Conservation (phyloP, 441 rosid species). For the Syzygium syzygioides region DNA sequence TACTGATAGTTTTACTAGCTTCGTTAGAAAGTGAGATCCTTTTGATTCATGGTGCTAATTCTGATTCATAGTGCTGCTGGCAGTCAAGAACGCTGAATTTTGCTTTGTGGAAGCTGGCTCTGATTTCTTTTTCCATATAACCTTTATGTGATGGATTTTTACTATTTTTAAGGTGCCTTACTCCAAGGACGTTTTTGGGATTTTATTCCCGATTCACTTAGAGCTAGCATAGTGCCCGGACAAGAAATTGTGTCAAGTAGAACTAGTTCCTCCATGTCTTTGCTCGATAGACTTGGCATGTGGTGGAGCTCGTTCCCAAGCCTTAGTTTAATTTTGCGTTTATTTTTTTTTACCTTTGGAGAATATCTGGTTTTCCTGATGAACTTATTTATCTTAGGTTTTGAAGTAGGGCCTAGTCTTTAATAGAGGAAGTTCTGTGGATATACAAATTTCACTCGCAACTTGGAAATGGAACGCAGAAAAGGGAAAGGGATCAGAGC, state of each 20-base stretch:
- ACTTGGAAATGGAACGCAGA: not conserved
- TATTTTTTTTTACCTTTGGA: not conserved
- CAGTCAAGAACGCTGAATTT: not conserved
- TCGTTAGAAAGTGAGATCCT: not conserved
- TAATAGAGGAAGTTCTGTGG: not conserved
- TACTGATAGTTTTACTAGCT: not conserved
- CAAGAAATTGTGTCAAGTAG: not conserved
- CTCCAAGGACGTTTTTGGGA: not conserved
- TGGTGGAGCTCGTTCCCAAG: not conserved
- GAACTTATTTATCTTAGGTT: not conserved
- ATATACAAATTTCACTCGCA: not conserved
- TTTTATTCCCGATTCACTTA: not conserved
- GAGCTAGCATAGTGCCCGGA: not conserved
- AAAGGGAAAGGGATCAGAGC: not conserved
- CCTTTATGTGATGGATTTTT: not conserved
- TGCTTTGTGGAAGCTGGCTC: not conserved
- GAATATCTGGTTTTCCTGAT: not conserved
- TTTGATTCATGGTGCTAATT: not conserved
- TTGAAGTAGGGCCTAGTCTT: not conserved
- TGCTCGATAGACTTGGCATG: not conserved
- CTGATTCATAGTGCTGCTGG: not conserved
- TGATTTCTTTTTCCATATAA: not conserved
- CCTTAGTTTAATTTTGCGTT: not conserved
- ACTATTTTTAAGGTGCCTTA: not conserved
- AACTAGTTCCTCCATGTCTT: not conserved